Evolutionary conservation across 2,329 filamentous ascomycete species (phyloP).

Genomic region (Sphaerulina vaccinii): DNA sequence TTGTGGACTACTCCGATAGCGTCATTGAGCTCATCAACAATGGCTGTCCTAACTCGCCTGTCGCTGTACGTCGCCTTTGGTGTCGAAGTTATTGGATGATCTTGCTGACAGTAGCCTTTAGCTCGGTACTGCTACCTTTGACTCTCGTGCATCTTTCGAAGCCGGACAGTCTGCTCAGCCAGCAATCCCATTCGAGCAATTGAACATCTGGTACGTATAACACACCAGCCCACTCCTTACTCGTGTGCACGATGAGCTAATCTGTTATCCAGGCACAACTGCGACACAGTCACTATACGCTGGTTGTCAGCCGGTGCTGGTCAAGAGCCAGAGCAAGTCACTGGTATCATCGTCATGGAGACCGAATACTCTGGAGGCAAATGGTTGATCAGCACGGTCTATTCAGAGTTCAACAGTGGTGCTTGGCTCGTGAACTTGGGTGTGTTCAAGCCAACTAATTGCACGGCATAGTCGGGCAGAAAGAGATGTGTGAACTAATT

Average conservation of each 20-base stretch:
- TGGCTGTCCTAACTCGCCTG: constrained; percentile 30
- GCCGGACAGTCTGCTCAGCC: constrained; percentile 32
- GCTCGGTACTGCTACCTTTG: constrained; percentile 33
- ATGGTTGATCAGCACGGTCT: constrained; percentile 37
- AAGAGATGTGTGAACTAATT: neutral
- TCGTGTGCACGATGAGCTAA: neutral
- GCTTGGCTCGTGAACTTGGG: constrained; percentile 37
- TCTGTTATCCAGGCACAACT: constrained; percentile 28
- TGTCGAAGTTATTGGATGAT: too few species aligned
- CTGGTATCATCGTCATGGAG: constrained; percentile 37
- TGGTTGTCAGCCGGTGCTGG: constrained; percentile 29
- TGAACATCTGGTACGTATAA: constrained; percentile 30
- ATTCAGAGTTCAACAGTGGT: constrained; percentile 39
- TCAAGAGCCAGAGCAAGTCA: constrained; percentile 27
- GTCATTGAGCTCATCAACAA: constrained; percentile 38
- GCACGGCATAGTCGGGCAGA: constrained; percentile 19
- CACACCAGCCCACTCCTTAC: neutral
- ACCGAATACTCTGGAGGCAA: constrained; percentile 18
- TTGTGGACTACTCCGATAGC: constrained; percentile 37
- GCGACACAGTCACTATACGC: constrained; percentile 33
- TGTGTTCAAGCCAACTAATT: constrained; percentile 32
- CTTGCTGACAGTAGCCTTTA: constrained; percentile 6
- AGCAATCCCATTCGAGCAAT: constrained; percentile 32
- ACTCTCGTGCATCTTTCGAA: constrained; percentile 28
- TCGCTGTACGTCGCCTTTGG: constrained; percentile 25